Evolutionary conservation across 2,329 filamentous ascomycete species (phyloP), one percentile per base, ranked within the genome.

Genomic region (Aureobasidium leucospermi): DNA sequence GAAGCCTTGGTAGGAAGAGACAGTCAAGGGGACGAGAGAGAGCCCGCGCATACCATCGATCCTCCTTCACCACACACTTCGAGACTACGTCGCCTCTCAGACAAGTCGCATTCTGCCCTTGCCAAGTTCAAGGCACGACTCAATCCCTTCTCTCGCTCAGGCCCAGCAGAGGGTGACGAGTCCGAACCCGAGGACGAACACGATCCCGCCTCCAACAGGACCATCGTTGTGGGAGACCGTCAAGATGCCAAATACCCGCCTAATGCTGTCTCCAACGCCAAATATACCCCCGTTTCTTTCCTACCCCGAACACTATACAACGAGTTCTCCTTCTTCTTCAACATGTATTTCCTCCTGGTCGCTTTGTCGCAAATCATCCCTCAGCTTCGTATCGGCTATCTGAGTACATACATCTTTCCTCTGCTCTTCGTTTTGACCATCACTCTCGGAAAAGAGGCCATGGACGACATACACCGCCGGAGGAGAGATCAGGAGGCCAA

Each of bases 271-370:
- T 97, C 93, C 38, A 97, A 99, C 71, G 93, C 94, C 59, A 99
- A 97, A 79, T 99, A 99, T 73, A 97, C 93, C 32, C 85, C 92
- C 1, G 87, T 92, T 78, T 96, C 89, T 56, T 99, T 99, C 74
- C 81, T 99, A 13, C 95, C 95, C 2, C 81, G 93, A 56, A 99
- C 94, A 0, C 79, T 99, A 23, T 99, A 96, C 75, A 97, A 97
- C 76, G 94, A 99, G 71, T 99, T 99, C 72, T 96, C 93, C 61
- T 99, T 97, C 78, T 99, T 99, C 76, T 96, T 99, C 81, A 99
- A 99, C 81, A 90, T 97, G 79, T 99, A 99, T 73, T 99, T 99
- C 73, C 79, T 99, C 59, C 85, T 97, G 29, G 94, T 99, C 52
- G 95, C 94, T 6, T 75, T 97, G 52, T 97, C 93, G 39, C 94